phyloP scores from a whole-genome alignment of 495 filamentous ascomycete genomes.

The Paragyromitra xinjiangensis region DNA sequence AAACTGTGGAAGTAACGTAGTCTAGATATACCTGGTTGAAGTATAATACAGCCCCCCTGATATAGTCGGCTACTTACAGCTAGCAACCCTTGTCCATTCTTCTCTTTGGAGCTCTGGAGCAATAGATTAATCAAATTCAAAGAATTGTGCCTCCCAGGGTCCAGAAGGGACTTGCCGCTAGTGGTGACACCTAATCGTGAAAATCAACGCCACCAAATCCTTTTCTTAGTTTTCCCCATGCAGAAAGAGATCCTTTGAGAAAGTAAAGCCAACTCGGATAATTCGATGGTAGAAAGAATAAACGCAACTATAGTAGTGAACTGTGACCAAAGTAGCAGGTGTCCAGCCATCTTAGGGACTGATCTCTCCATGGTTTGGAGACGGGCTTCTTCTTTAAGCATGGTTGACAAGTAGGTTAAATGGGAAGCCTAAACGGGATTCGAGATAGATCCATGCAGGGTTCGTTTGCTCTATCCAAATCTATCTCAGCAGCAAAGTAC shows the following conservation, averaged over 20 bases:
- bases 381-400: background rate
- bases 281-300: background rate
- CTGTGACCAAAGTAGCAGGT: constrained; percentile 9
- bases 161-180: background rate
- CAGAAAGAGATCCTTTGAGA: constrained; percentile 20
- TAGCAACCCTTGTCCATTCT: background rate
- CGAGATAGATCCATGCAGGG: constrained; percentile 20
- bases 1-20: background rate
- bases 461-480: background rate
- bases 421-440: constrained; percentile 10
- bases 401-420: constrained; percentile 6
- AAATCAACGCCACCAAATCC: constrained; percentile 5
- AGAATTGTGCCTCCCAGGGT: background rate
- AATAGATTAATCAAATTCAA: background rate
- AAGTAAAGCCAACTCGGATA: background rate
- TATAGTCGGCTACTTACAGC: constrained; percentile 16
- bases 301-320: background rate
- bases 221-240: background rate
- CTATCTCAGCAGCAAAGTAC: constrained; percentile 10
- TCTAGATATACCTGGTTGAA: constrained; percentile 12
- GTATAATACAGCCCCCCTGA: background rate
- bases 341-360: background rate
- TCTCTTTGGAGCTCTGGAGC: background rate
- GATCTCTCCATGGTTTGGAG: background rate
- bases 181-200: background rate